Percentiles rank a stretch among this genome's conserved stretches.
These are phyloP conservation scores for Simplicillium aogashimaense DNA, from an alignment of 2,329 filamentous ascomycete species.

Conservation along the genomic window DNA sequence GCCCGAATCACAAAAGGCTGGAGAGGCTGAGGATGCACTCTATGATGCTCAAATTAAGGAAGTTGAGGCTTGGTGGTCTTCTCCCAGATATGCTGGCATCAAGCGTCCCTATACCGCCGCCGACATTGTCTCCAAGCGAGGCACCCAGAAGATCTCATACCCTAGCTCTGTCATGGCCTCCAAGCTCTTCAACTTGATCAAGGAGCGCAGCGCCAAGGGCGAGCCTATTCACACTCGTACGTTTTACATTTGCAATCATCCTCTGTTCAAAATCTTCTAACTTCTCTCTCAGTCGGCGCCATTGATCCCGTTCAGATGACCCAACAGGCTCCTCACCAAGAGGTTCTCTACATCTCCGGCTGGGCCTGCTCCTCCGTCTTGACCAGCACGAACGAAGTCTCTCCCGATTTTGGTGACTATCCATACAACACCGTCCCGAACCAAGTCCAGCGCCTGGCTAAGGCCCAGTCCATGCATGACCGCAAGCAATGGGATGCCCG, in stretches of 20 bases:
- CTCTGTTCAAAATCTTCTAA: not conserved
- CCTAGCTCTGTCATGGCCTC: constrained; percentile 90
- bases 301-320: constrained; percentile 99
- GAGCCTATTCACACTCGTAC: constrained; percentile 88
- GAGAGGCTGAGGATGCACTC: constrained; percentile 71
- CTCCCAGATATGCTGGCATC: constrained; percentile 77
- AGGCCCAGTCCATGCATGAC: constrained; percentile 95
- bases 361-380: constrained; percentile 95
- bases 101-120: constrained; percentile 83
- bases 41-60: constrained; percentile 77
- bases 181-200: constrained; percentile 85
- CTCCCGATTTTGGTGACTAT: constrained; percentile 95
- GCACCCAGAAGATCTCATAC: constrained; percentile 76
- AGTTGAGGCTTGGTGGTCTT: constrained; percentile 85
- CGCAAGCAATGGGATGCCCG: constrained; percentile 87
- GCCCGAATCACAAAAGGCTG: constrained; percentile 65
- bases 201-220: constrained; percentile 65
- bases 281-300: constrained; percentile 62
- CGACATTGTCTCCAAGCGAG: constrained; percentile 89
- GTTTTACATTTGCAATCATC: constrained; percentile 20
- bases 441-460: constrained; percentile 91
- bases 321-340: constrained; percentile 91
- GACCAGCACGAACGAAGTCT: constrained; percentile 93
- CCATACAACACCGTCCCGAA: constrained; percentile 98
- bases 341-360: constrained; percentile 90